These are phyloP conservation scores for Aschersonia sp. DNA, from an alignment of 2,329 filamentous ascomycete genomes.

Conservation along the genomic window DNA sequence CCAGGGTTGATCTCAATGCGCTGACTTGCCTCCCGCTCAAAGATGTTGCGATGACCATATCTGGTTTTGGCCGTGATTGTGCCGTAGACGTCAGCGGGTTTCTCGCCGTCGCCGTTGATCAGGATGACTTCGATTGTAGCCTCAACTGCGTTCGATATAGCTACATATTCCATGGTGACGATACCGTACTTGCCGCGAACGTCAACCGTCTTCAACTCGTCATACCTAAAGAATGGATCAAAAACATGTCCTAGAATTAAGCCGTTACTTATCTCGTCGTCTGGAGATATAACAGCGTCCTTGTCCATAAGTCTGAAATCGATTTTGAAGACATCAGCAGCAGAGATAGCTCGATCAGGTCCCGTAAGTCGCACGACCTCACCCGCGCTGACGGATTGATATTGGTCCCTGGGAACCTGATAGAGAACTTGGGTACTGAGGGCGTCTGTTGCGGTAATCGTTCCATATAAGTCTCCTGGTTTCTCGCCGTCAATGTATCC, in stretches of 20 bases:
- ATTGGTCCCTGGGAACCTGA: background rate
- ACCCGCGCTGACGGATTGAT: background rate
- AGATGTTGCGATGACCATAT: conserved; percentile 1
- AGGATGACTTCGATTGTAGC: conserved; percentile 1
- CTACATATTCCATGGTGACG: conserved; percentile 2
- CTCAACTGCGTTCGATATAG: background rate
- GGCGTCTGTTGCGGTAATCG: background rate
- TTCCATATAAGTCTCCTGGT: conserved; percentile 3
- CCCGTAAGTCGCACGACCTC: background rate
- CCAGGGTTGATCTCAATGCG: background rate
- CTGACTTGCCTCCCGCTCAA: background rate
- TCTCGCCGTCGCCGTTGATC: conserved; percentile 4
- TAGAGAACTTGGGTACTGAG: background rate
- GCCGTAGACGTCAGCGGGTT: conserved; percentile 3
- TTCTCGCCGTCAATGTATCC: conserved; percentile 3
- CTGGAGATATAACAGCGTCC: background rate
- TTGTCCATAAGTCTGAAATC: background rate
- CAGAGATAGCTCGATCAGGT: background rate
- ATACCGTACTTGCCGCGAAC: conserved; percentile 1
- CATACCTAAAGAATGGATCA: background rate
- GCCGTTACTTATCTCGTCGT: background rate
- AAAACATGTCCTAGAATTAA: background rate
- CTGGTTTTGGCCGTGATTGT: background rate
- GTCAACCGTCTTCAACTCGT: background rate
- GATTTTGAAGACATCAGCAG: background rate